A percentile compares a stretch with the other conserved stretches of the same genome.
phyloP scores from a whole-genome alignment of 148 eudicot species.

The Rhododendron vialii region DNA sequence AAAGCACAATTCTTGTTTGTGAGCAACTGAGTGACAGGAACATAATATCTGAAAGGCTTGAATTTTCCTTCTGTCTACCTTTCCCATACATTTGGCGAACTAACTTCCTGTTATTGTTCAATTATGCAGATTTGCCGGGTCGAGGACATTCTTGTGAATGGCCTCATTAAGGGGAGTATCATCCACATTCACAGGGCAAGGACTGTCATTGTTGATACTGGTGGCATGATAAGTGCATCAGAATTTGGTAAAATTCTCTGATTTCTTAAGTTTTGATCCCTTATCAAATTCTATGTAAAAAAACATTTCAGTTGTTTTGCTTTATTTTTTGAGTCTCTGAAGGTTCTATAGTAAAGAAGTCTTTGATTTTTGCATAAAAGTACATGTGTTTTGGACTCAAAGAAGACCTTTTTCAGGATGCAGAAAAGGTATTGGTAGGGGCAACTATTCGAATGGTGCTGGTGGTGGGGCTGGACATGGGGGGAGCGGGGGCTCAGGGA shows the following conservation, averaged over 20 bases:
- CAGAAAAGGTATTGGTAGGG: constrained; percentile 64
- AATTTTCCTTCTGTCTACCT: background rate
- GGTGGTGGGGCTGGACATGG: constrained; percentile 97
- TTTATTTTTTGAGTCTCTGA: background rate
- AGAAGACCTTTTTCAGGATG: constrained; percentile 49
- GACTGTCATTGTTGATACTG: constrained; percentile 52
- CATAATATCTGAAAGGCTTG: background rate
- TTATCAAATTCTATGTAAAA: background rate
- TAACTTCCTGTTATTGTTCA: background rate
- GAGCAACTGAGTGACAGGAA: background rate
- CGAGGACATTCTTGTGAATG: constrained; percentile 75
- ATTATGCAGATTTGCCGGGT: constrained; percentile 75
- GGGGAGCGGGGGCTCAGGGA: constrained; percentile 77
- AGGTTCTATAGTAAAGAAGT: background rate
- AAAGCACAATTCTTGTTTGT: background rate
- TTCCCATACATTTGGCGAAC: background rate
- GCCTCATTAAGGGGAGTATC: constrained; percentile 65
- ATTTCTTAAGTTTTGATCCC: background rate
- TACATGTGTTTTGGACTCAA: background rate
- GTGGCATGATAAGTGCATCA: constrained; percentile 69
- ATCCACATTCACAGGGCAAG: constrained; percentile 81
- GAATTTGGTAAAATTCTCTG: constrained; percentile 50
- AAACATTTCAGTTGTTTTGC: background rate
- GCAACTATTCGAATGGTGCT: constrained; percentile 71
- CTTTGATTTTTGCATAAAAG: background rate